Conservation (phyloP, 148 eudicot genomes). For the Salicornia ramosissima region DNA sequence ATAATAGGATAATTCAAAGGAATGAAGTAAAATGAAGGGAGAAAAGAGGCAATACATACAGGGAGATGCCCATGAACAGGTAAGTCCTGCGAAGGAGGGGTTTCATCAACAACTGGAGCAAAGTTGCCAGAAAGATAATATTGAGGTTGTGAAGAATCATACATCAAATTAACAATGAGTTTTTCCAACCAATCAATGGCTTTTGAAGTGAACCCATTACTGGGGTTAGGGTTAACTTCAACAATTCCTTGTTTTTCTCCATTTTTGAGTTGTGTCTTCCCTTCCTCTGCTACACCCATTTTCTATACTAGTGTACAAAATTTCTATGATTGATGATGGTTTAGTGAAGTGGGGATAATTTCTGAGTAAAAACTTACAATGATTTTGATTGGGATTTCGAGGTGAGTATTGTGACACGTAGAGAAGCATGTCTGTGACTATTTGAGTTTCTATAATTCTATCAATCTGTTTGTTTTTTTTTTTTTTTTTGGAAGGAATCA, state of each 20-base stretch:
- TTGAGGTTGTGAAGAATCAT: conserved; percentile 49
- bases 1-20: background rate
- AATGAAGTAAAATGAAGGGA: background rate
- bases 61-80: conserved; percentile 71
- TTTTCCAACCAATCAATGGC: conserved; percentile 78
- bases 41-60: conserved; percentile 33
- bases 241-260: conserved; percentile 34
- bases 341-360: too few relatives aligned
- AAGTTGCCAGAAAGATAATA: conserved; percentile 73
- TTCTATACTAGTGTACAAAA: too few relatives aligned
- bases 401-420: too few relatives aligned
- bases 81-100: conserved; percentile 69
- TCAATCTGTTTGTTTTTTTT: too few relatives aligned
- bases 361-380: too few relatives aligned
- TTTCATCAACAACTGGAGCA: conserved; percentile 66
- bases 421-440: too few relatives aligned
- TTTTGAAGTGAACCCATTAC: conserved; percentile 50
- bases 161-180: conserved; percentile 57
- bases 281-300: background rate
- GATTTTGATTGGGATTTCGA: too few relatives aligned
- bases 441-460: too few relatives aligned
- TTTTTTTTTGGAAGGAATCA: too few relatives aligned
- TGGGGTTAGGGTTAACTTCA: conserved; percentile 69
- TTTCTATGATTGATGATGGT: too few relatives aligned
- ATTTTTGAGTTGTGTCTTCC: background rate